Evolutionary conservation across 805 yeast genomes (phyloP).

Genomic region (Yamadazyma philogaea): DNA sequence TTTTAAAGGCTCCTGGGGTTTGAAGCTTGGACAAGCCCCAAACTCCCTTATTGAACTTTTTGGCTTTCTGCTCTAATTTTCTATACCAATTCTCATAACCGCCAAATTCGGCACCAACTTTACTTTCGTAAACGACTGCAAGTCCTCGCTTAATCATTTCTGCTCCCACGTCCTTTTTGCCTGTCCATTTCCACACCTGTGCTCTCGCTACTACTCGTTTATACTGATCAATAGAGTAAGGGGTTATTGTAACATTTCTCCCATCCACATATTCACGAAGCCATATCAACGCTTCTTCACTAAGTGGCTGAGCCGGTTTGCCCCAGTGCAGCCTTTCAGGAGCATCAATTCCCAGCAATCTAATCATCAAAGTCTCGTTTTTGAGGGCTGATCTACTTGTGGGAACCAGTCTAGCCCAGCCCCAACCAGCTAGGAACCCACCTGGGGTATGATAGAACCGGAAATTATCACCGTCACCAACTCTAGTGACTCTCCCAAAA

Average conservation of each 20-base stretch:
- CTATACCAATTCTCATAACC: slow-evolving; percentile 63
- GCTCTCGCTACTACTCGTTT: slow-evolving; percentile 83
- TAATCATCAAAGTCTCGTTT: slow-evolving; percentile 69
- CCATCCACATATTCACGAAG: slow-evolving; percentile 63
- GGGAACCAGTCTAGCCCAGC: slow-evolving; percentile 77
- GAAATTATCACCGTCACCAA: slow-evolving; percentile 95
- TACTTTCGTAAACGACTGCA: slow-evolving; percentile 86
- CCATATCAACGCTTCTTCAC: slow-evolving; percentile 85
- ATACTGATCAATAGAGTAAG: slow-evolving; percentile 83
- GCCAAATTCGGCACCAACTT: slow-evolving; percentile 79
- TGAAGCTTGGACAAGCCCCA: slow-evolving; percentile 57
- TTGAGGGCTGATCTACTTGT: slow-evolving; percentile 43
- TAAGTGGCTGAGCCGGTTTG: slow-evolving; percentile 82
- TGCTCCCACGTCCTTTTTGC: slow-evolving; percentile 75
- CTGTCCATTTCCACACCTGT: slow-evolving; percentile 52
- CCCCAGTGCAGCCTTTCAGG: slow-evolving; percentile 97
- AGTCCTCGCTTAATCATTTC: slow-evolving; percentile 84
- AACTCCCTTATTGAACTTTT: slow-evolving; percentile 55
- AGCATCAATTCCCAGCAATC: slow-evolving; percentile 93
- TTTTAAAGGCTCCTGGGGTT: slow-evolving; percentile 82
- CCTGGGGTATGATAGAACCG: slow-evolving; percentile 93
- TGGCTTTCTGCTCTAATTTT: slow-evolving; percentile 59
- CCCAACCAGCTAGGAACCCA: slow-evolving; percentile 87
- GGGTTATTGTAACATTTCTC: slow-evolving; percentile 66
- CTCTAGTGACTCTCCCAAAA: slow-evolving; percentile 78